Evolutionary conservation across 1,284 basidiomycete species (phyloP).

Genomic region (Cutaneotrichosporon sp.): DNA sequence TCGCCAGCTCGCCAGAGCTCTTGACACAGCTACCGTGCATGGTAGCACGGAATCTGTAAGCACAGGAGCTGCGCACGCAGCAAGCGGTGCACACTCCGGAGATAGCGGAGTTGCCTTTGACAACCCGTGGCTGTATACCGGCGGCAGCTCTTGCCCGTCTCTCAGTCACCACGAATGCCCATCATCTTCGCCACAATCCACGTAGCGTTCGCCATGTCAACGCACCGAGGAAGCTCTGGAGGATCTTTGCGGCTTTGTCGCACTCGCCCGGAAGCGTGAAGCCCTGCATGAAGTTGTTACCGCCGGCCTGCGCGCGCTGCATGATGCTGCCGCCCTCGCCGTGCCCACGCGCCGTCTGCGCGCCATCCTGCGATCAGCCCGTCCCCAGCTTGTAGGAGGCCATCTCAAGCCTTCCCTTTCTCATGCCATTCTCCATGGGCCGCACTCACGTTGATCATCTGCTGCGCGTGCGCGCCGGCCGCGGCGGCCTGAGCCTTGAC

Average conservation of each 20-base stretch:
- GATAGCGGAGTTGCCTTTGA: neutral
- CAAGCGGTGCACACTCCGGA: neutral
- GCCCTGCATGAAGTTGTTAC: slow-evolving; percentile 67
- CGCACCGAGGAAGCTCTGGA: slow-evolving; percentile 83
- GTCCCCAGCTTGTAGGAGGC: neutral
- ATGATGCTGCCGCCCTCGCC: neutral
- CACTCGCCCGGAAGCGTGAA: slow-evolving; percentile 85
- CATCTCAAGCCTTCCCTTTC: neutral
- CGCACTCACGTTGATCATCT: slow-evolving; percentile 35
- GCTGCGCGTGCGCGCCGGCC: slow-evolving; percentile 34
- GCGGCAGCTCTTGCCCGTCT: neutral
- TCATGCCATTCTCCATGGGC: neutral
- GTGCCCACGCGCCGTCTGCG: slow-evolving; percentile 9
- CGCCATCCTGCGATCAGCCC: slow-evolving; percentile 36
- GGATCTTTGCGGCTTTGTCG: slow-evolving; percentile 85
- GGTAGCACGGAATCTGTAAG: neutral
- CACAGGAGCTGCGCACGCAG: neutral
- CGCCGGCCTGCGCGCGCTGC: slow-evolving; percentile 32
- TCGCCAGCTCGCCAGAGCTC: neutral
- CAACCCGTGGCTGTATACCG: neutral
- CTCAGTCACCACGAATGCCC: neutral
- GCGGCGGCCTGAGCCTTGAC: slow-evolving; percentile 28
- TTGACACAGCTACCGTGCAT: neutral
- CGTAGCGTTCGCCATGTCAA: slow-evolving; percentile 18
- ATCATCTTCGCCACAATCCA: neutral